Conservation (phyloP, 2,329 filamentous ascomycete species). For the Mycosphaerella sp. region DNA sequence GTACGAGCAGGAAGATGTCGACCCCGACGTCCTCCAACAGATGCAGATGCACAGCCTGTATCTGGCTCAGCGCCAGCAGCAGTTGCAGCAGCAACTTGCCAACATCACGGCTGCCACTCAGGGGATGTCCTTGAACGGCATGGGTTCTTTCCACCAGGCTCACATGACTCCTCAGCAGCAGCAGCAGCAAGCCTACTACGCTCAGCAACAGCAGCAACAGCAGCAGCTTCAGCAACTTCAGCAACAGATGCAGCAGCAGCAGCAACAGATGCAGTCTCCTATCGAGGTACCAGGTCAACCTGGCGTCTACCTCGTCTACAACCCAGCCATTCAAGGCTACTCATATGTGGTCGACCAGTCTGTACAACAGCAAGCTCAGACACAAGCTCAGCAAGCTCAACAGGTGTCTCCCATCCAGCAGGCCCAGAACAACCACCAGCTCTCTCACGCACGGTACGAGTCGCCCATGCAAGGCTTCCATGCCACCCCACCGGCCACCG, state of each 20-base stretch:
- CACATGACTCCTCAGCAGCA: conserved; percentile 45
- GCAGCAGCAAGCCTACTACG: conserved; percentile 51
- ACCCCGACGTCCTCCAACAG: conserved; percentile 80
- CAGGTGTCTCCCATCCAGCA: conserved; percentile 29
- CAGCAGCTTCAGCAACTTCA: conserved; percentile 54
- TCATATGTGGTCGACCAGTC: conserved; percentile 69
- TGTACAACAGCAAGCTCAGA: conserved; percentile 39
- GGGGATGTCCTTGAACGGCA: conserved; percentile 59
- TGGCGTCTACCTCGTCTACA: conserved; percentile 75
- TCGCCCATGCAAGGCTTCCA: conserved; percentile 55
- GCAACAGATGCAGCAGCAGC: conserved; percentile 46
- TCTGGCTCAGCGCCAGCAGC: conserved; percentile 88
- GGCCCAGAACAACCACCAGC: conserved; percentile 22
- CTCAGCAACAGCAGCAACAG: conserved; percentile 54
- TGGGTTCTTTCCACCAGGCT: conserved; percentile 22
- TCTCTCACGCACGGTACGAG: conserved; percentile 21
- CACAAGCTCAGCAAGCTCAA: conserved; percentile 24
- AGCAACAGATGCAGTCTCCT: conserved; percentile 60
- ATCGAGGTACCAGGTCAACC: conserved; percentile 62
- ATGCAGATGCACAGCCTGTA: conserved; percentile 87
- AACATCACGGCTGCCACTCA: conserved; percentile 75
- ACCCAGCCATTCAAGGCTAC: conserved; percentile 78
- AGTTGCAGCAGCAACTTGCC: conserved; percentile 86
- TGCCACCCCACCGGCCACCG: conserved; percentile 65
- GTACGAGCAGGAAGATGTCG: conserved; percentile 66